Base-by-base conservation (phyloP, 2,329 filamentous ascomycete species). In the Huntiella omanensis region DNA sequence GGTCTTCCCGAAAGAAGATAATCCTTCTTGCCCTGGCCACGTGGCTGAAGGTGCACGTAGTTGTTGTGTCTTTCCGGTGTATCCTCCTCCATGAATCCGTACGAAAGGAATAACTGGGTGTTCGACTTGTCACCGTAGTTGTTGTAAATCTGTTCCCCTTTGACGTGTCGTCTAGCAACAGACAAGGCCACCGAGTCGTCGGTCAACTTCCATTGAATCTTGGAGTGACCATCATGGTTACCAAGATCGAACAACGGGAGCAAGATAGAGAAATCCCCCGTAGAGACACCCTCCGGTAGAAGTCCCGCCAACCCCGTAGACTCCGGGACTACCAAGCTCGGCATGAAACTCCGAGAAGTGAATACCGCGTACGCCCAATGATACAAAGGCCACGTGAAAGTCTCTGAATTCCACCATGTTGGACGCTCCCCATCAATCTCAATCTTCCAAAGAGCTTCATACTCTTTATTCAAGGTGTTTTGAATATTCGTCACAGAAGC, bases 111-210 rank as follows among this genome's bases (percentile, higher is more conserved):
- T 17, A 80, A 62, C 60, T 83, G 78, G 49, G 77, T 79, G 54
- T 85, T 86, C 5, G 79, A 82, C 59, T 83, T 82, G 55, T 64
- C 58, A 28, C 80, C 80, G 55, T 86, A 86, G 57, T 83, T 84
- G 62, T 83, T 83, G 54, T 68, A 77, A 17, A 76, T 59, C 52
- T 76, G 71, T 28, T 72, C 58, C 0, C 76, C 74, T 0, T 71
- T 60, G 4, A 52, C 42, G 53, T 77, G 69, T 1, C 53, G 50
- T 47, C 64, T 61, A 13, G 55, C 57, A 6, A 66, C 64, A 12
- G 58, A 55, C 7, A 77, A 62, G 6, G 56, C 59, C 49, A 70
- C 75, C 15, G 52, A 60, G 55, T 8, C 66, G 59, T 16, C 68
- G 58, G 2, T 41, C 36, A 34, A 38, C 17, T 69, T 64, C 80